Conservation (phyloP, 805 yeast genomes). For the Isabelozyma heimii region DNA sequence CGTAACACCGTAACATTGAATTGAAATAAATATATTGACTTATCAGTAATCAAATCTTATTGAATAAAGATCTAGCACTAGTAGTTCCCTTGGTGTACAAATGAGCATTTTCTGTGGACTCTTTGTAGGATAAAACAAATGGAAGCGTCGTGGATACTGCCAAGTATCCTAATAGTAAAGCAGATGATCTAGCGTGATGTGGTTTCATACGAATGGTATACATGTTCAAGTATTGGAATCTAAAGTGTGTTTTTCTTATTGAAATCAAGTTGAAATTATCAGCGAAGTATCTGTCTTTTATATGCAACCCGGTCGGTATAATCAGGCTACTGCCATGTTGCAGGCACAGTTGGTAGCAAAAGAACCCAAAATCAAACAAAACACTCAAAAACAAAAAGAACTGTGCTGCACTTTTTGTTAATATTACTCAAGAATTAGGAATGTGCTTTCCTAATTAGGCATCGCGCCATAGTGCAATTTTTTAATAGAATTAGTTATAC, state of each 20-base stretch:
- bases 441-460: neutral
- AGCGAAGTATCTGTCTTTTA: neutral
- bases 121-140: constrained; percentile 39
- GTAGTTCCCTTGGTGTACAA: constrained; percentile 28
- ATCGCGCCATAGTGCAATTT: neutral
- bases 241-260: neutral
- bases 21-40: neutral
- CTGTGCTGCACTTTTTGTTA: neutral
- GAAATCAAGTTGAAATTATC: too few species aligned
- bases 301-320: neutral
- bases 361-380: neutral
- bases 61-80: constrained; percentile 34
- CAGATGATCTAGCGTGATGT: constrained; percentile 13
- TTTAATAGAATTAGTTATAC: neutral
- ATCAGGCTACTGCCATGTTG: neutral
- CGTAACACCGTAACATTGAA: neutral
- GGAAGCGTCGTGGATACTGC: constrained; percentile 39
- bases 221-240: constrained; percentile 10
- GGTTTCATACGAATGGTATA: constrained; percentile 18
- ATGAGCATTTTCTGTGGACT: constrained; percentile 19
- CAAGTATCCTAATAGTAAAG: constrained; percentile 36
- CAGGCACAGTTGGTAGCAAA: neutral
- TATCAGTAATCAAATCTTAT: constrained; percentile 21
- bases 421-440: neutral
- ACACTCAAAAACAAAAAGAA: neutral